phyloP scores from a whole-genome alignment of 345 rosid species.

The Lenwebbia sp. region DNA sequence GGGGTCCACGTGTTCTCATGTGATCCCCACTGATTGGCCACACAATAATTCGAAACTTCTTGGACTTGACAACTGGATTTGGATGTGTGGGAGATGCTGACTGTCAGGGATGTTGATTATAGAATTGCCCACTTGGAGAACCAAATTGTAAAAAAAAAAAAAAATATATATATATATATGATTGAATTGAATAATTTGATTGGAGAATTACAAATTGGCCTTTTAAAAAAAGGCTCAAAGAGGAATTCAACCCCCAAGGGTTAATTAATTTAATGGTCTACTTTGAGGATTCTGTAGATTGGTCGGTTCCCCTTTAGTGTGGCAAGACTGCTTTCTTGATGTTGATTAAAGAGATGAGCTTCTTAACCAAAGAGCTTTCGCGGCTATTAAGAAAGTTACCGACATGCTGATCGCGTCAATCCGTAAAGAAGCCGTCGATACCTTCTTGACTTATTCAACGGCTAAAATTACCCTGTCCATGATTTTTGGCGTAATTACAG shows the following conservation, averaged over 20 bases:
- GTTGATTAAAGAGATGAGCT: no score
- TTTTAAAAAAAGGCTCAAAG: neutral
- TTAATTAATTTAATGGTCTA: neutral
- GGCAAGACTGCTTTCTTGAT: neutral
- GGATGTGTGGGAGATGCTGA: neutral
- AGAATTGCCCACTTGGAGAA: neutral
- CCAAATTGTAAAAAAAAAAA: neutral
- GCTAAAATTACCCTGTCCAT: rapidly evolving
- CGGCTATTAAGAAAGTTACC: neutral
- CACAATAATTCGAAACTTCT: conserved; percentile 9
- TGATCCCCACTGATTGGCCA: conserved; percentile 5
- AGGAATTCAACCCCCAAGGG: neutral
- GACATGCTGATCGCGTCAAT: rapidly evolving
- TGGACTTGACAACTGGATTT: conserved; percentile 25
- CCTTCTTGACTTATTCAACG: neutral
- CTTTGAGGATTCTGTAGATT: neutral
- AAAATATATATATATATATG: no score
- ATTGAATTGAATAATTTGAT: neutral
- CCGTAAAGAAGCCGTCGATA: neutral
- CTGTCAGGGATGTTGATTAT: neutral
- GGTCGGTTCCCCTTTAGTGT: neutral
- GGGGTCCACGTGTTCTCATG: conserved; percentile 7
- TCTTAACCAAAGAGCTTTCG: neutral
- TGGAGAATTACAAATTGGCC: neutral
- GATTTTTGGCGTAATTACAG: neutral